These are phyloP conservation scores for Benincasa hispida DNA, from an alignment of 306 rosid species.

Conservation along the genomic window DNA sequence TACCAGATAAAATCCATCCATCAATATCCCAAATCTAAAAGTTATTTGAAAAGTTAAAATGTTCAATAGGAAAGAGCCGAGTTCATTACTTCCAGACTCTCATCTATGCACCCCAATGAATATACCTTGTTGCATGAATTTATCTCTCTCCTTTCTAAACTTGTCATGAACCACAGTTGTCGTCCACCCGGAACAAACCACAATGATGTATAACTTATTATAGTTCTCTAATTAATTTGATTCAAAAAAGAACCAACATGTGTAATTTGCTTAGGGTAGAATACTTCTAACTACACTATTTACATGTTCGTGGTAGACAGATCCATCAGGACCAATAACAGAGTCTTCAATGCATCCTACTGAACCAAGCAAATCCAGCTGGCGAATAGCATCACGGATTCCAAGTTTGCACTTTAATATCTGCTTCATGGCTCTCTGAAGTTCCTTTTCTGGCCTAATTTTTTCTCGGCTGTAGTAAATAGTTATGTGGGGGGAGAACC, in stretches of 20 bases:
- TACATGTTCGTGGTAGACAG: slow-evolving; percentile 67
- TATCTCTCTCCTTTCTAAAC: background rate
- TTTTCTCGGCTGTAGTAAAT: slow-evolving; percentile 61
- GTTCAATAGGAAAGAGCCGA: background rate
- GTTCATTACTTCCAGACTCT: background rate
- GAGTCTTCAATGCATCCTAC: slow-evolving; percentile 65
- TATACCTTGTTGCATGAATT: background rate
- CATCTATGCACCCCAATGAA: background rate
- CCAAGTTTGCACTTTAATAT: slow-evolving; percentile 76
- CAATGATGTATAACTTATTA: background rate
- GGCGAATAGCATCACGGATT: slow-evolving; percentile 60
- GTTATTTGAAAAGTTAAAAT: background rate
- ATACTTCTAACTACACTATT: background rate
- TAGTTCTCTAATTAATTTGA: background rate
- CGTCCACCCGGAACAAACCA: background rate
- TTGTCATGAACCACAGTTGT: background rate
- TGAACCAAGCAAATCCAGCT: slow-evolving; percentile 66
- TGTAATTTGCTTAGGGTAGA: background rate
- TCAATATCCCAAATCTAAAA: background rate
- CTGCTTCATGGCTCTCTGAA: slow-evolving; percentile 69
- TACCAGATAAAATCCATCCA: background rate
- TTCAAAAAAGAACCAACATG: background rate
- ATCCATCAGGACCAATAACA: slow-evolving; percentile 65
- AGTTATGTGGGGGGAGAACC: background rate
- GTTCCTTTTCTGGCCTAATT: slow-evolving; percentile 79